Percentiles rank a stretch among this genome's conserved stretches.
Evolutionary conservation across 2,329 filamentous ascomycete species (phyloP).

Genomic region (Trichoderma koningii): DNA sequence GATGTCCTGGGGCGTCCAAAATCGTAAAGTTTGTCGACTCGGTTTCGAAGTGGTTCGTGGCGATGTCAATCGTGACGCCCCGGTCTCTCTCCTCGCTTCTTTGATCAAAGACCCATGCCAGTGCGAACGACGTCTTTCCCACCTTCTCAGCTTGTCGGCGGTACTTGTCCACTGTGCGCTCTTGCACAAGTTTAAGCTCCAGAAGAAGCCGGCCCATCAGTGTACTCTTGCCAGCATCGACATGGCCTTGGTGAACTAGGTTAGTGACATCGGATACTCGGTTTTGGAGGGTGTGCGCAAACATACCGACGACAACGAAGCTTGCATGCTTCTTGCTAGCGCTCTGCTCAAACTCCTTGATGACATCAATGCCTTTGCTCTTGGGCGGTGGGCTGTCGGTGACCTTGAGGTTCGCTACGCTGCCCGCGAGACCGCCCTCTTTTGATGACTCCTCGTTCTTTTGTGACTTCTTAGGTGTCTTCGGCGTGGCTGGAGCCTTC

Average conservation of each 20-base stretch:
- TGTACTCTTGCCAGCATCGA: constrained; percentile 96
- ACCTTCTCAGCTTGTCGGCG: constrained; percentile 85
- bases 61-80: constrained; percentile 95
- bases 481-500: constrained; percentile 45
- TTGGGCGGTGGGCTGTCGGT: constrained; percentile 60
- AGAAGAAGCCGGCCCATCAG: constrained; percentile 93
- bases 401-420: constrained; percentile 44
- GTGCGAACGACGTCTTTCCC: constrained; percentile 91
- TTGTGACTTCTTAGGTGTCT: constrained; percentile 40
- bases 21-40: constrained; percentile 87
- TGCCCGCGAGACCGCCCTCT: constrained; percentile 35
- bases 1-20: constrained; percentile 89
- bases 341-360: constrained; percentile 75
- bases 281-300: not conserved
- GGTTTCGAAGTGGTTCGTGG: constrained; percentile 92
- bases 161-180: constrained; percentile 85
- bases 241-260: constrained; percentile 67
- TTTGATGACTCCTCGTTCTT: constrained; percentile 41
- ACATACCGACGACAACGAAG: constrained; percentile 87
- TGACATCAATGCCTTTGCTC: constrained; percentile 81
- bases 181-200: constrained; percentile 84
- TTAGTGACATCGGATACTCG: not conserved
- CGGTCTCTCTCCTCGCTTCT: constrained; percentile 83
- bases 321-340: constrained; percentile 79
- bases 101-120: constrained; percentile 97